Conservation (phyloP, 768 basidiomycete species). For the Calocybe indica region DNA sequence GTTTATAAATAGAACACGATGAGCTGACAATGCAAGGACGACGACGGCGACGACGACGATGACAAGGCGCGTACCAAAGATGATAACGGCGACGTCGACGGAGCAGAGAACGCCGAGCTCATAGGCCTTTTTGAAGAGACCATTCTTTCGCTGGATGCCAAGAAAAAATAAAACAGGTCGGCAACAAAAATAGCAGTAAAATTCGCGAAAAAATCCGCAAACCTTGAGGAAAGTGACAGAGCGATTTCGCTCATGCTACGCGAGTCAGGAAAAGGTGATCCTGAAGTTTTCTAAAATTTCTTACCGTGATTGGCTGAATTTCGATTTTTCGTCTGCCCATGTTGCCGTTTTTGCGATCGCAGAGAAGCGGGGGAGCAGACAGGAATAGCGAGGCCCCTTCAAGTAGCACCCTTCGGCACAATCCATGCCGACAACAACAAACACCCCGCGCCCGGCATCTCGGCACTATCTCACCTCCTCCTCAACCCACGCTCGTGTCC, state of each 20-base stretch:
- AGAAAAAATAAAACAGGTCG: slow-evolving; percentile 31
- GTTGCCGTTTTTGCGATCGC: not conserved
- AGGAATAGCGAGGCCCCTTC: too few relatives aligned
- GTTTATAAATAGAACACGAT: slow-evolving; percentile 36
- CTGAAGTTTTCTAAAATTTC: slow-evolving; percentile 12
- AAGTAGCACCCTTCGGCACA: too few relatives aligned
- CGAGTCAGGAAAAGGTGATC: slow-evolving; percentile 22
- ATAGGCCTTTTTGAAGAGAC: slow-evolving; percentile 88
- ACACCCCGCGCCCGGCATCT: too few relatives aligned
- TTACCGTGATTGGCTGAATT: slow-evolving; percentile 72
- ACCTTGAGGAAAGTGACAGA: slow-evolving; percentile 90
- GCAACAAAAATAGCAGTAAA: slow-evolving; percentile 59
- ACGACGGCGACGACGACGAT: slow-evolving; percentile 1
- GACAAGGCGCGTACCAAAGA: slow-evolving; percentile 45
- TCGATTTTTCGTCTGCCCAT: slow-evolving; percentile 78
- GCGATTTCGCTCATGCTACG: slow-evolving; percentile 87
- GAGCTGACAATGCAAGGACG: slow-evolving; percentile 6
- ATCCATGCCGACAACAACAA: too few relatives aligned
- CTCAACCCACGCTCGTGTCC: too few relatives aligned
- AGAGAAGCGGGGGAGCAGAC: too few relatives aligned
- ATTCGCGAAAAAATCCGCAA: slow-evolving; percentile 24
- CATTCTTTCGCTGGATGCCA: slow-evolving; percentile 69
- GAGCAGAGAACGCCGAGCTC: slow-evolving; percentile 88
- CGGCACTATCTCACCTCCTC: too few relatives aligned
- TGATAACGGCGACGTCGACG: slow-evolving; percentile 84